Base-by-base conservation (phyloP, 805 yeast species). In the Metschnikowia rubicola region DNA sequence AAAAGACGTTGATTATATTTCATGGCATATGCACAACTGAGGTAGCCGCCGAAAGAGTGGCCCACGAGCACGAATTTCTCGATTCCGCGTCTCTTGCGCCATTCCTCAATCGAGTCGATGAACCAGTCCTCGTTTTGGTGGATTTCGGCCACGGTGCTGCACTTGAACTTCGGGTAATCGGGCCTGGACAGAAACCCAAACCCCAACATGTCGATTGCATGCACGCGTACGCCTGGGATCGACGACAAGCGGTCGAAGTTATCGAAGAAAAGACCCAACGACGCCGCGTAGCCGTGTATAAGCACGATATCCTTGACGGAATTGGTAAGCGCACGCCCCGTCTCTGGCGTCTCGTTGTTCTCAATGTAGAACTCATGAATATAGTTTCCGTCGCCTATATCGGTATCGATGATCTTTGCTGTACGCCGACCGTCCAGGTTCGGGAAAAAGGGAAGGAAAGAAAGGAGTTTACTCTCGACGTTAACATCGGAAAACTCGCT, bases 201-300 rank as follows among this genome's bases (percentile, higher is more conserved):
- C 4, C 90, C 90, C 0, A 84, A 78, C 56, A 84, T 62, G 59
- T 87, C 96, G 19, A 87, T 70, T 0, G 88, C 83, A 61, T 83
- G 89, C 31, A 87, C 58, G 37, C 77, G 71, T 11, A 74, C 70
- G 4, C 86, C 83, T 1, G 80, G 79, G 9, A 84, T 67, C 5
- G 68, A 56, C 8, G 73, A 66, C 30, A 77, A 63, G 29, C 46
- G 56, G 39, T 77, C 78, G 53, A 88, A 79, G 60, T 88, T 92
- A 51, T 84, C 79, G 58, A 84, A 78, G 57, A 81, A 92, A 45
- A 89, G 82, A 26, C 95, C 92, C 11, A 90, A 77, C 1, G 96
- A 88, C 0, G 98, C 96, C 2, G 96, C 97, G 61, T 89, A 90
- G 0, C 99, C 99, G 65, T 92, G 99, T 4, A 94, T 67, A 51